These are phyloP conservation scores for Orbilia ellipsospora DNA, from an alignment of 2,329 filamentous ascomycete species.

Conservation along the genomic window DNA sequence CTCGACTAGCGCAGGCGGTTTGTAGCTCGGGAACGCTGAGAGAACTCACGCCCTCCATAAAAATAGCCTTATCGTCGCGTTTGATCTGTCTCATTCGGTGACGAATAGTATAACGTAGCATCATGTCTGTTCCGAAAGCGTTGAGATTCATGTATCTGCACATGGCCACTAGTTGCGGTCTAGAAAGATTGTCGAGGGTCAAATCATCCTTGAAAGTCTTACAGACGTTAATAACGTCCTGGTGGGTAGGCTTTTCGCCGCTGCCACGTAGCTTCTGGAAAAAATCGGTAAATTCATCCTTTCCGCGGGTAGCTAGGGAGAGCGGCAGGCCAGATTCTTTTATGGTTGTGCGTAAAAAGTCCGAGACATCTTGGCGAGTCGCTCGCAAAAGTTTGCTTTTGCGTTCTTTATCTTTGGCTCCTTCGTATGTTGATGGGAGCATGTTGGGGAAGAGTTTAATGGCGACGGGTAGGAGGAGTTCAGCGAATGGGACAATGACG, in stretches of 20 bases:
- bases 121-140: slow-evolving; percentile 95
- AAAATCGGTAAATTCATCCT: slow-evolving; percentile 93
- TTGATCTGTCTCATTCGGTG: slow-evolving; percentile 99
- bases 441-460: slow-evolving; percentile 97
- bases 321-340: slow-evolving; percentile 93
- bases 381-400: slow-evolving; percentile 84
- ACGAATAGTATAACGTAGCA: slow-evolving; percentile 95
- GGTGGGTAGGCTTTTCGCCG: slow-evolving; percentile 84
- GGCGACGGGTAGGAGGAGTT: slow-evolving; percentile 88
- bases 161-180: slow-evolving; percentile 95
- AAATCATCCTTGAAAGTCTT: slow-evolving; percentile 98
- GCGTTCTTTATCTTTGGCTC: slow-evolving; percentile 85
- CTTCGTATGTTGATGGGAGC: slow-evolving; percentile 96
- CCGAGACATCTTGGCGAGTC: slow-evolving; percentile 92
- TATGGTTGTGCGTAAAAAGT: slow-evolving; percentile 86
- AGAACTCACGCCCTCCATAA: slow-evolving; percentile 90
- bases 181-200: slow-evolving; percentile 94
- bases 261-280: slow-evolving; percentile 91
- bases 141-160: slow-evolving; percentile 98
- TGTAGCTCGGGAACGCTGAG: slow-evolving; percentile 94
- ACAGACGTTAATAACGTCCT: slow-evolving; percentile 98
- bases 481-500: slow-evolving; percentile 94
- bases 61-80: slow-evolving; percentile 93
- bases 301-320: slow-evolving; percentile 83
- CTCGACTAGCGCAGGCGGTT: slow-evolving; percentile 88